Conservation (phyloP, 805 yeast genomes). For the Saccharomycopsis synnaedendra region DNA sequence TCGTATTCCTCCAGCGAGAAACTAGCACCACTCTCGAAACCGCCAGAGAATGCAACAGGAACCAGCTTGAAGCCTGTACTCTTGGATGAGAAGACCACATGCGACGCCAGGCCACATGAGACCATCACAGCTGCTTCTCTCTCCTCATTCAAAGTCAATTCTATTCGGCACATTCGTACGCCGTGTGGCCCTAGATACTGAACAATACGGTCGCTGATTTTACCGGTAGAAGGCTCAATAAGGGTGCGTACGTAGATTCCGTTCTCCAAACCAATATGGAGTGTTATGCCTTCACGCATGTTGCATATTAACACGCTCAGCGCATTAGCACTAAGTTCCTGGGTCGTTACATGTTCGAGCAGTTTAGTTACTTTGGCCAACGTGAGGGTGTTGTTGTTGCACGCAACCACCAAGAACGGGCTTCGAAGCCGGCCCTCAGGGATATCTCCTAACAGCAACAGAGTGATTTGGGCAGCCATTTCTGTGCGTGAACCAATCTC, state of each 20-base stretch:
- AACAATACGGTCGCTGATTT: conserved; percentile 49
- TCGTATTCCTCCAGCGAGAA: conserved; percentile 54
- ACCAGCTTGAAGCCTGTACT: conserved; percentile 8
- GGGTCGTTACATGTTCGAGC: conserved; percentile 50
- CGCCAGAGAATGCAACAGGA: conserved; percentile 9
- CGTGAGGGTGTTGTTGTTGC: conserved; percentile 58
- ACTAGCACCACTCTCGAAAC: conserved; percentile 34
- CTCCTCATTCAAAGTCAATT: conserved; percentile 30
- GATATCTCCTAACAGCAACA: conserved; percentile 36
- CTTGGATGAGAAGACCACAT: conserved; percentile 6
- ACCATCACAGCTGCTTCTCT: conserved; percentile 18
- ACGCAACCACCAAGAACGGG: conserved; percentile 56
- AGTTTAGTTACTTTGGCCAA: conserved; percentile 53
- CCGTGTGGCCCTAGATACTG: conserved; percentile 66
- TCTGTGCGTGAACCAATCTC: conserved; percentile 60
- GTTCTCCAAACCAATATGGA: conserved; percentile 75
- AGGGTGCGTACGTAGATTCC: conserved; percentile 66
- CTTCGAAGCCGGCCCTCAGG: conserved; percentile 37
- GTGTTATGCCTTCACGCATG: conserved; percentile 21
- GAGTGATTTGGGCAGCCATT: conserved; percentile 37
- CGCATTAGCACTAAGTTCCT: conserved; percentile 43
- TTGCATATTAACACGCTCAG: conserved; percentile 28
- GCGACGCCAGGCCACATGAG: background rate
- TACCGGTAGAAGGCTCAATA: conserved; percentile 50
- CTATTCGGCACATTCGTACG: conserved; percentile 23